A percentile compares a stretch with the other conserved stretches of the same genome.
Conservation (phyloP, 768 basidiomycete genomes). For the Boletus fagicola region DNA sequence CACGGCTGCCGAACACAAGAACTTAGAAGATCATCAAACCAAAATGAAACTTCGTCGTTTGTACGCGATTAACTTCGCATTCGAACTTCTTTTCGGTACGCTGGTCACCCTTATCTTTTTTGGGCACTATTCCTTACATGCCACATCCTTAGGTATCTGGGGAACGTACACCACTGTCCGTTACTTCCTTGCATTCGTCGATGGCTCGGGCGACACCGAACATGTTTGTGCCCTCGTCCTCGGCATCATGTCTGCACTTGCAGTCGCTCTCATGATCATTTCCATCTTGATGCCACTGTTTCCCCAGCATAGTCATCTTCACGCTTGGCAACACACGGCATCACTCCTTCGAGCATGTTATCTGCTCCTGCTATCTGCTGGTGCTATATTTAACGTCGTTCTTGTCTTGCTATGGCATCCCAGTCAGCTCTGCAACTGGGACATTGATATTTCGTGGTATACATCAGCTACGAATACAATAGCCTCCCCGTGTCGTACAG, state of each 20-base stretch:
- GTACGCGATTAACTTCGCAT: conserved; percentile 24
- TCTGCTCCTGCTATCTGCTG: conserved; percentile 47
- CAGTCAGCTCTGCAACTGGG: conserved; percentile 53
- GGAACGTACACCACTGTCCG: conserved; percentile 59
- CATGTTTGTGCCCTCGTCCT: conserved; percentile 35
- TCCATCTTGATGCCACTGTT: conserved; percentile 40
- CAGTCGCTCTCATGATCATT: conserved; percentile 31
- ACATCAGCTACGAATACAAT: conserved; percentile 30
- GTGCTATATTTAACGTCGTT: conserved; percentile 54
- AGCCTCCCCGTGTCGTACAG: conserved; percentile 15
- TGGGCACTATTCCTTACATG: background rate
- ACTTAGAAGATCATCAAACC: conserved; percentile 25
- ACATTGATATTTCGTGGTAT: conserved; percentile 69
- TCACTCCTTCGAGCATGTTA: conserved; percentile 41
- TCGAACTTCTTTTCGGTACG: conserved; percentile 41
- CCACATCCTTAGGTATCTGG: conserved; percentile 47
- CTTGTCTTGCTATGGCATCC: conserved; percentile 55
- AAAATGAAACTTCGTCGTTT: conserved; percentile 37
- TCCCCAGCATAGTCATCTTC: conserved; percentile 25
- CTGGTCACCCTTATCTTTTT: conserved; percentile 3
- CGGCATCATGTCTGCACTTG: conserved; percentile 23
- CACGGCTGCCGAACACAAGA: conserved; percentile 32
- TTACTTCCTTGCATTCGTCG: conserved; percentile 61
- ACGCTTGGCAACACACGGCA: conserved; percentile 13
- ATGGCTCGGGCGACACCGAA: conserved; percentile 42